These are phyloP conservation scores for Arthrobotrys conoides DNA, from an alignment of 2,329 filamentous ascomycete genomes.

Conservation along the genomic window DNA sequence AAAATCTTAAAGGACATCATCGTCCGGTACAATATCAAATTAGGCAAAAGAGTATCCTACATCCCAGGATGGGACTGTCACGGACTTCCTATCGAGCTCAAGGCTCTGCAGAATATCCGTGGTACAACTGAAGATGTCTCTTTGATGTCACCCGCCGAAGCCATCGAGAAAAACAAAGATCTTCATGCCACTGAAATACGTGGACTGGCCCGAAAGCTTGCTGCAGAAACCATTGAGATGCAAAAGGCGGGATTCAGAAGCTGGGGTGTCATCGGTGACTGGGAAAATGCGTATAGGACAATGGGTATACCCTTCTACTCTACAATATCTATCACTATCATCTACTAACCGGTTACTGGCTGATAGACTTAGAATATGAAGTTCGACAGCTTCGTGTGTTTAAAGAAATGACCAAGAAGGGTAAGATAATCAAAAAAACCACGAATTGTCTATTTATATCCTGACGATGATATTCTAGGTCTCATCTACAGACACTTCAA, in stretches of 20 bases:
- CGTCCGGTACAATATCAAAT: conserved; percentile 82
- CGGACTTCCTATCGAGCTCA: conserved; percentile 95
- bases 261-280: conserved; percentile 85
- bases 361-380: conserved; percentile 76
- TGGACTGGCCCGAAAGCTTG: conserved; percentile 76
- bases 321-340: not conserved
- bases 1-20: conserved; percentile 98
- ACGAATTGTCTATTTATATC: not conserved
- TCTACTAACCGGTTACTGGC: conserved; percentile 9
- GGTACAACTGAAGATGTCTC: conserved; percentile 58
- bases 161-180: conserved; percentile 65
- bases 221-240: conserved; percentile 76
- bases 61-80: conserved; percentile 98
- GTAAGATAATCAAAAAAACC: conserved; percentile 11
- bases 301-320: conserved; percentile 70
- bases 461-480: conserved; percentile 66
- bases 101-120: conserved; percentile 78
- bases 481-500: conserved; percentile 84
- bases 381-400: conserved; percentile 82
- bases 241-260: conserved; percentile 82
- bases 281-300: conserved; percentile 82
- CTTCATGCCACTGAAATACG: conserved; percentile 75
- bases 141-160: conserved; percentile 53
- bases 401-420: conserved; percentile 78
- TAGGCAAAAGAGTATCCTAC: conserved; percentile 83